phyloP scores from a whole-genome alignment of 2,329 filamentous ascomycete genomes.

The Penicillium sp. region DNA sequence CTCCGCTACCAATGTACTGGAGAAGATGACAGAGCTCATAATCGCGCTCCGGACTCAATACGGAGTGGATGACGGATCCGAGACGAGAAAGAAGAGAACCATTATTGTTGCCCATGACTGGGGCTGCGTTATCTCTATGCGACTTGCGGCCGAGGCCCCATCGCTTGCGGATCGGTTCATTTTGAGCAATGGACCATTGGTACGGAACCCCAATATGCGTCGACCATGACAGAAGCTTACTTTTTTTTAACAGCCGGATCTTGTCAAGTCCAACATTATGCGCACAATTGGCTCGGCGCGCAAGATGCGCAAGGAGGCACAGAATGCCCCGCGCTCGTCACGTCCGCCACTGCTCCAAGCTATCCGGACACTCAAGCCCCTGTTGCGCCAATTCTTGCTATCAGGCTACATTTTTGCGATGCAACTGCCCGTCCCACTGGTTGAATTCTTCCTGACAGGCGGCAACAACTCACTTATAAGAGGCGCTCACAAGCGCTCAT shows the following conservation, averaged over 20 bases:
- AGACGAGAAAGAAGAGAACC: slow-evolving; percentile 40
- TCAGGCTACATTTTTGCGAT: slow-evolving; percentile 56
- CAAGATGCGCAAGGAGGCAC: slow-evolving; percentile 50
- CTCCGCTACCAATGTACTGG: slow-evolving; percentile 49
- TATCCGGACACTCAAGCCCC: slow-evolving; percentile 41
- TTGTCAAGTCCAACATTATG: slow-evolving; percentile 42
- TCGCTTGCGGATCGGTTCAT: slow-evolving; percentile 55
- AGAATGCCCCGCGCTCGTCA: slow-evolving; percentile 42
- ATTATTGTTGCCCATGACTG: slow-evolving; percentile 54
- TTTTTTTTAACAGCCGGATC: slow-evolving; percentile 33
- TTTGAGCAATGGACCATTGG: slow-evolving; percentile 51
- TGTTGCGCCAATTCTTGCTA: slow-evolving; percentile 46
- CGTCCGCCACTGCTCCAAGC: slow-evolving; percentile 45
- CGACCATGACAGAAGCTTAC: background rate
- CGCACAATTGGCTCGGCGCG: slow-evolving; percentile 41
- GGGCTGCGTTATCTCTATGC: slow-evolving; percentile 51
- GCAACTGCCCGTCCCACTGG: slow-evolving; percentile 46
- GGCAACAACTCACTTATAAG: slow-evolving; percentile 49
- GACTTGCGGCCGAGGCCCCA: slow-evolving; percentile 56
- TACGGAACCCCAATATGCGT: slow-evolving; percentile 30
- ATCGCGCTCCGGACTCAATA: slow-evolving; percentile 49
- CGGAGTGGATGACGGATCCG: slow-evolving; percentile 30
- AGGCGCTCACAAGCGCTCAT: slow-evolving; percentile 37
- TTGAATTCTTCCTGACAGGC: slow-evolving; percentile 44
- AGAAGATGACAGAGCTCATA: slow-evolving; percentile 52